Evolutionary conservation across 768 basidiomycete species (phyloP), one percentile per base, ranked within the genome.

Genomic region (Termitomyces sp.): DNA sequence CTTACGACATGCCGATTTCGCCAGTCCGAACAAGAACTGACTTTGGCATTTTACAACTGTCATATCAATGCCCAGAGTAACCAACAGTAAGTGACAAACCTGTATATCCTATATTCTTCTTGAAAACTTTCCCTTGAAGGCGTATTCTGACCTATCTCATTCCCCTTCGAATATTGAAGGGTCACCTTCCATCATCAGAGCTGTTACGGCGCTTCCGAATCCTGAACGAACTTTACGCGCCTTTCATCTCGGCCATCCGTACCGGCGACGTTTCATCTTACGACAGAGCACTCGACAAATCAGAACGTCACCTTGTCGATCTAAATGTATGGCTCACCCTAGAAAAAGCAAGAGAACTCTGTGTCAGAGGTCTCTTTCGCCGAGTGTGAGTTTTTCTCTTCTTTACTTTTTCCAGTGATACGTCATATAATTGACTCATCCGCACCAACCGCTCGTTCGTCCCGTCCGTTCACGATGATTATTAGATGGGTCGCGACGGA

Each of bases 121-220:
- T 33, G n/a, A n/a, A n/a, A 31, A 51, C 9, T 6, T 39, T 48
- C 29, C 2, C 48, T 57, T 51, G 5, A 55, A 98, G 94, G 66
- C 87, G 95, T 10, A 94, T 98, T 53, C 74, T 98, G 50, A 89
- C 88, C 22, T 97, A 92, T 67, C 81, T 98, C 33, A 84, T 98
- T 50, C 94, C 96, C 0, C 78, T 98, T 13, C 88, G 90, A 16
- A 85, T 99, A 38, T 75, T 97, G 39, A 86, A 85, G 56, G 97
- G 96, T 3, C 86, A 91, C 57, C 79, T 97, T 27, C 96, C 96
- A 11, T 86, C 93, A 0, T 60, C 69, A 32, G 80, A 79, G 53
- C 78, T 98, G 20, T 73, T 96, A 60, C 61, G 78, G 29, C 82
- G 84, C 5, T 94, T 91, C 68, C 88, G 91, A 1, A 75, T 82